Conservation (phyloP, 169 alveolate species). For the Eimeria sp. region DNA sequence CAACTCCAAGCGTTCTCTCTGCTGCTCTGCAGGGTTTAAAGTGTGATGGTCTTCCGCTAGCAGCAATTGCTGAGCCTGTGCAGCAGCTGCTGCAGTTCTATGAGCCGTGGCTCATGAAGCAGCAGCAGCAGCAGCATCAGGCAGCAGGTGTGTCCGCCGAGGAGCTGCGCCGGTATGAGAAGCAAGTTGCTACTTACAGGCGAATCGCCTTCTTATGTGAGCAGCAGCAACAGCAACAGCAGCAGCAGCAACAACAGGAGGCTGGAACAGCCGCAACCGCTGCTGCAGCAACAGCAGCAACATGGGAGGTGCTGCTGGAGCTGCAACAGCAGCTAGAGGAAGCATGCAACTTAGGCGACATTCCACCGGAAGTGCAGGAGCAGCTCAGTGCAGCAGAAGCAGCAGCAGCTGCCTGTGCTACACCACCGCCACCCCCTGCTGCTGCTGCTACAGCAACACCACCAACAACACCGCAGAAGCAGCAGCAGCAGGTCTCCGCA, state of each 20-base stretch:
- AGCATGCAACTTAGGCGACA: slow-evolving; percentile 1
- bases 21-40: background rate
- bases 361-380: slow-evolving; percentile 37
- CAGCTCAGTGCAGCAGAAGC: slow-evolving; percentile 39
- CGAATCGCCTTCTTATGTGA: background rate
- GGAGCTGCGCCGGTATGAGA: background rate
- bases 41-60: background rate
- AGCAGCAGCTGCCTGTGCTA: background rate
- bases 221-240: background rate
- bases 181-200: background rate
- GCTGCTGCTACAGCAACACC: background rate
- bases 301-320: background rate
- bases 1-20: background rate
- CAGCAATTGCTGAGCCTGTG: background rate
- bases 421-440: background rate
- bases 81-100: slow-evolving; percentile 12
- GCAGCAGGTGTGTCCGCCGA: background rate
- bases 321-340: slow-evolving; percentile 27
- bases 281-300: background rate
- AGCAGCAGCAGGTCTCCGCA: background rate
- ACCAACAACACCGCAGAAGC: background rate
- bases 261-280: background rate
- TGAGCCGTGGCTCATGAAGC: slow-evolving; percentile 11
- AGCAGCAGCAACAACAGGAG: background rate
- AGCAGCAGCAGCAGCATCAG: background rate